Conservation (phyloP, 768 basidiomycete genomes). For the Rubroboletus satanas region DNA sequence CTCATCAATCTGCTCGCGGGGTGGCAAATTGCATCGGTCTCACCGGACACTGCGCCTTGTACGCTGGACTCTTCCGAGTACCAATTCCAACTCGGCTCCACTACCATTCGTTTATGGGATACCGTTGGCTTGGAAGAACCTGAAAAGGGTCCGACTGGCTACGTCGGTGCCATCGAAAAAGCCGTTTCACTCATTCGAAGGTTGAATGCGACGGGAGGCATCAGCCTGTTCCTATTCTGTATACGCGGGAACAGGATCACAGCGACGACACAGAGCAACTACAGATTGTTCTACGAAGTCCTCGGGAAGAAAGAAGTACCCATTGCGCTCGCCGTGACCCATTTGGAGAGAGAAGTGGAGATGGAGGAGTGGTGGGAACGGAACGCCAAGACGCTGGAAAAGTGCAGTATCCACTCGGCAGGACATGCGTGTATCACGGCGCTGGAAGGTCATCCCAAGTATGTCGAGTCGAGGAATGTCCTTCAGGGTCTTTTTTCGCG, state of each 20-base stretch:
- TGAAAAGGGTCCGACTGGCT: conserved; percentile 14
- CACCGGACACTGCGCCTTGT: conserved; percentile 27
- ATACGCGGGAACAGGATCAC: conserved; percentile 38
- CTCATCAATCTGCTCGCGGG: conserved; percentile 30
- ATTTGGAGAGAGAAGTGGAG: conserved; percentile 33
- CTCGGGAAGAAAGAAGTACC: conserved; percentile 36
- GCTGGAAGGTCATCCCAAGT: conserved; percentile 23
- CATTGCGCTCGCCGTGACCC: conserved; percentile 37
- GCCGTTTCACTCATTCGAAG: conserved; percentile 32
- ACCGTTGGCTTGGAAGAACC: conserved; percentile 34
- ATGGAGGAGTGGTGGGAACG: conserved; percentile 35
- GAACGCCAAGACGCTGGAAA: conserved; percentile 20
- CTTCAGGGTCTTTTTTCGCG: conserved; percentile 18
- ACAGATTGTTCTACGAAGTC: conserved; percentile 23
- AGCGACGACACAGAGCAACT: conserved; percentile 24
- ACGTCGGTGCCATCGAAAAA: conserved; percentile 28
- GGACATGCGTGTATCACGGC: conserved; percentile 34
- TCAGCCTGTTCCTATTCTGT: conserved; percentile 40
- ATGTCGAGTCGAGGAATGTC: conserved; percentile 28
- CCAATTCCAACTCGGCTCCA: conserved; percentile 20
- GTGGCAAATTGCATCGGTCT: conserved; percentile 20
- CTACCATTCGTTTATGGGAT: conserved; percentile 30
- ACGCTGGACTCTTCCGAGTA: conserved; percentile 34
- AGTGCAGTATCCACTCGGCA: conserved; percentile 18
- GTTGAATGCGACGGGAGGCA: conserved; percentile 31